Base-by-base conservation (phyloP, 179 eudicot genomes). In the Nepenthes alata region DNA sequence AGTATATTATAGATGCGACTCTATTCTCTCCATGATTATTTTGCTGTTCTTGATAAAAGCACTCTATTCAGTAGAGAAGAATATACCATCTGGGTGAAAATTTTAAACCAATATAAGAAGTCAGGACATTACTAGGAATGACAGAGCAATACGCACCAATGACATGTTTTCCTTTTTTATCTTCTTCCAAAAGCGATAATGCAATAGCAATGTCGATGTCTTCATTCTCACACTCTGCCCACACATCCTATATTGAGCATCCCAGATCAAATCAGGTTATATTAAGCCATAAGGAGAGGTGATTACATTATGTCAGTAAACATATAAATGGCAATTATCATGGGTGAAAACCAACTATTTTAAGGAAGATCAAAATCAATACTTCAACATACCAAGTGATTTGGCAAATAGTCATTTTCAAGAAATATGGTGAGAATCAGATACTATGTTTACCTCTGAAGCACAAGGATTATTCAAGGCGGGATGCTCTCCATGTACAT, bases 121-220 rank as follows among this genome's bases (percentile, higher is more conserved):
- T 2, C 16, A 0, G 25, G 25, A 52, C 15, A 52, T 4, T n/a
- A 52, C 3, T 4, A 52, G 4, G 1, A 3, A 52, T 11, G 16
- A n/a, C 1, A 11, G 35, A 57, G 52, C 47, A 58, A 57, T 62
- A 72, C 86, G 75, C 75, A 84, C 97, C 83, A 35, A 62, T 37
- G 6, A 73, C 57, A 35, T 58, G 38, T 69, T 72, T 74, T 70
- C 77, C 71, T 72, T 72, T 78, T 62, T 81, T 72, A 3, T 89
- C 85, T 57, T 80, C 93, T 72, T 90, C 95, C 62, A 78, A 67
- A 72, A 87, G 95, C 53, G 97, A 87, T 67, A 85, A 60, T 59
- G 95, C 97, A 75, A 90, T 85, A 12, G 97, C 95, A 62, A 73
- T 87, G 66, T 83, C 86, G 53, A 84, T 84, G 49, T 87, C 95